phyloP scores from a whole-genome alignment of 306 rosid genomes.

The Castanea sativa region DNA sequence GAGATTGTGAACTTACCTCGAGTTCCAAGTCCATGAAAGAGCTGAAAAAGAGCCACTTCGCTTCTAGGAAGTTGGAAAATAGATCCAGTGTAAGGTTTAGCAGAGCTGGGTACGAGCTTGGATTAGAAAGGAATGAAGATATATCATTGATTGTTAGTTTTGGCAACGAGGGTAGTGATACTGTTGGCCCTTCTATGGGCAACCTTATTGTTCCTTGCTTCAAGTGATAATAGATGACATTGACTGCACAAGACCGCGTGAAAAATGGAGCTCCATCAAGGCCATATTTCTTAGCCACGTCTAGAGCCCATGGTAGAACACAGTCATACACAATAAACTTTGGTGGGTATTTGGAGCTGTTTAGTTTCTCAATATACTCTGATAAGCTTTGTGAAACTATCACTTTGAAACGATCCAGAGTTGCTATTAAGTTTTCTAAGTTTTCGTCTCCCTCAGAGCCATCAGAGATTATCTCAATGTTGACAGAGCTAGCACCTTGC shows the following conservation, averaged over 20 bases:
- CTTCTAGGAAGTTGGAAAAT: conserved; percentile 12
- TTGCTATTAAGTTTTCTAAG: neutral
- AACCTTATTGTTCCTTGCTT: neutral
- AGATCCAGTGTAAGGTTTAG: neutral
- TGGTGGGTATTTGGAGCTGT: neutral
- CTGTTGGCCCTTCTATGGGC: neutral
- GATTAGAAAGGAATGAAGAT: conserved; percentile 6
- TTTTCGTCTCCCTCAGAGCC: conserved; percentile 2
- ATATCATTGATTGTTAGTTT: neutral
- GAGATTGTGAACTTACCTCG: neutral
- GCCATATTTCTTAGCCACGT: conserved; percentile 23
- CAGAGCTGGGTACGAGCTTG: neutral
- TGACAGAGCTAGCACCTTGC: neutral
- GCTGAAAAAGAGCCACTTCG: neutral
- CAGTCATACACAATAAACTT: conserved; percentile 23
- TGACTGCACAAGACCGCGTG: conserved; percentile 19
- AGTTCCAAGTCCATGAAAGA: neutral
- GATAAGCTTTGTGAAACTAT: conserved; percentile 1
- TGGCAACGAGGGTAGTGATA: conserved; percentile 17
- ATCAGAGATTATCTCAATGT: conserved; percentile 18
- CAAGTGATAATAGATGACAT: neutral
- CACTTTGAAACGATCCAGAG: neutral
- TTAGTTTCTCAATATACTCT: neutral
- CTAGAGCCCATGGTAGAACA: conserved; percentile 25
- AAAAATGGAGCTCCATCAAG: conserved; percentile 23